phyloP scores from a whole-genome alignment of 2,329 filamentous ascomycete species.

The Aureobasidium vineae region DNA sequence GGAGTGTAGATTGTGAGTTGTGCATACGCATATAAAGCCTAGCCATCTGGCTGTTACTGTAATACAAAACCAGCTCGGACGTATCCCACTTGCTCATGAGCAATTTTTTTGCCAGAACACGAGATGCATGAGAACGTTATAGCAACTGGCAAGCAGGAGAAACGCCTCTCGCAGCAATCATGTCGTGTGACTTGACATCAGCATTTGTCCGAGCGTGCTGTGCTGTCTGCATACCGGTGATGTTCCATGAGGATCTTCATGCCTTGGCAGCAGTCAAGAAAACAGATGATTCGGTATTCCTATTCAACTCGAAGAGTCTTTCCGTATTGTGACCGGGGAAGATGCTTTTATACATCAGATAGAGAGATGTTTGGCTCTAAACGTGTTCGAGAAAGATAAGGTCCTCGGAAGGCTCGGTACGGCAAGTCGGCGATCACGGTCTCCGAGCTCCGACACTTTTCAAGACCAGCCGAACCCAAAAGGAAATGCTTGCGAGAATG shows the following conservation, averaged over 20 bases:
- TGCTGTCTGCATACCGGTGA: neutral
- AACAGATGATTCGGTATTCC: neutral
- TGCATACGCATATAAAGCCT: neutral
- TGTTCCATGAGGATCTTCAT: neutral
- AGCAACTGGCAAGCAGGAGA: neutral
- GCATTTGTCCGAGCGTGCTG: neutral
- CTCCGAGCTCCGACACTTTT: neutral
- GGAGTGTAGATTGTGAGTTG: too few species aligned
- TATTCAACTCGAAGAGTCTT: neutral
- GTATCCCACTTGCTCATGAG: neutral
- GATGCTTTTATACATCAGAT: neutral
- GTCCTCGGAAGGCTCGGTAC: neutral
- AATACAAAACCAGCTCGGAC: neutral
- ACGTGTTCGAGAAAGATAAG: neutral
- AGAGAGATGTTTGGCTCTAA: neutral
- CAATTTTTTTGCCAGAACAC: neutral
- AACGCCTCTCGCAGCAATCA: neutral
- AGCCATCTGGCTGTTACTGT: neutral
- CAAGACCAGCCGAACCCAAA: neutral
- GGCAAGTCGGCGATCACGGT: neutral
- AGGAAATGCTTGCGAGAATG: slow-evolving; percentile 13
- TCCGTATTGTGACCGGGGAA: neutral
- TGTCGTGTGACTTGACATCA: neutral
- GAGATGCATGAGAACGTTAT: neutral
- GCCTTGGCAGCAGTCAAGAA: neutral